Percentiles rank a stretch among this genome's conserved stretches.
Evolutionary conservation across 2,329 filamentous ascomycete genomes (phyloP).

Genomic region (Cladosporium sp.): DNA sequence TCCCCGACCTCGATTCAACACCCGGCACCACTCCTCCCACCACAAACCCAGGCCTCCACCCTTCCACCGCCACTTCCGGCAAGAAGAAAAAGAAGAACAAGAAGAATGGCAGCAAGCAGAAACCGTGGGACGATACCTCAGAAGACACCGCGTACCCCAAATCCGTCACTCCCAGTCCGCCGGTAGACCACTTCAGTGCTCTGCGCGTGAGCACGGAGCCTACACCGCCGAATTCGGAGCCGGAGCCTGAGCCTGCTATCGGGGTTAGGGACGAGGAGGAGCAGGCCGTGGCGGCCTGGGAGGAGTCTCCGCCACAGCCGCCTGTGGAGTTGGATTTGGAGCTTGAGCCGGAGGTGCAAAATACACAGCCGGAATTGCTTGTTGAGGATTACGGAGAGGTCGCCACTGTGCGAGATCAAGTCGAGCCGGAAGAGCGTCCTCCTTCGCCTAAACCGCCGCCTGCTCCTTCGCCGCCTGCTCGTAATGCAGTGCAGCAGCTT

Average conservation of each 20-base stretch:
- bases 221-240: slow-evolving; percentile 10
- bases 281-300: slow-evolving; percentile 8
- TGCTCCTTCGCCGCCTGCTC: slow-evolving; percentile 4
- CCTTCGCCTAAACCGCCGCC: slow-evolving; percentile 10
- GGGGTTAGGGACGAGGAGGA: slow-evolving; percentile 1
- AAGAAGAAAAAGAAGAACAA: slow-evolving; percentile 25
- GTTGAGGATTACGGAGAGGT: slow-evolving; percentile 8
- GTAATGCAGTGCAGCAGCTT: slow-evolving; percentile 14
- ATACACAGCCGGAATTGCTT: neutral
- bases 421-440: neutral
- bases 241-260: slow-evolving; percentile 2
- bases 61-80: slow-evolving; percentile 14
- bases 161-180: slow-evolving; percentile 26
- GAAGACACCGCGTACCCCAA: slow-evolving; percentile 24
- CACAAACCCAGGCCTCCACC: slow-evolving; percentile 13
- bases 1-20: slow-evolving; percentile 25
- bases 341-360: neutral
- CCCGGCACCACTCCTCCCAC: slow-evolving; percentile 17
- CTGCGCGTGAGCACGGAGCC: slow-evolving; percentile 2
- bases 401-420: neutral
- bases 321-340: slow-evolving; percentile 4
- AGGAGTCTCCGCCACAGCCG: slow-evolving; percentile 8
- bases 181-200: slow-evolving; percentile 12
- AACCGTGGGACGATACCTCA: slow-evolving; percentile 20
- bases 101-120: slow-evolving; percentile 10